Conservation (phyloP, 2,329 filamentous ascomycete species). For the Podosphaera xanthii region DNA sequence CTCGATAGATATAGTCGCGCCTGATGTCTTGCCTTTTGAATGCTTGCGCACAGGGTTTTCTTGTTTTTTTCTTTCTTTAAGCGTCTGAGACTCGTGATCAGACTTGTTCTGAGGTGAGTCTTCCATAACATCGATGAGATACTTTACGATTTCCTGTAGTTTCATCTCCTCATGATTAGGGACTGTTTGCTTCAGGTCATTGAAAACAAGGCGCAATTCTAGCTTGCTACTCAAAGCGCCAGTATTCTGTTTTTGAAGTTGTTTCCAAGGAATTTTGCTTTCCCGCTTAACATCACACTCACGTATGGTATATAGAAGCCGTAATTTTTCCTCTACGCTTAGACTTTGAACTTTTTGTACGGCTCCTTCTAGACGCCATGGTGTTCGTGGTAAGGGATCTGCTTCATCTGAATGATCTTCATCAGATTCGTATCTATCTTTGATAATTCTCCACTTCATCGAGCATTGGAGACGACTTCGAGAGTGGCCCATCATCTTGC, state of each 20-base stretch:
- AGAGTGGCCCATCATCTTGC: slow-evolving; percentile 33
- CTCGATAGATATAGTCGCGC: too few species aligned
- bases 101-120: slow-evolving; percentile 9
- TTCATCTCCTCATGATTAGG: slow-evolving; percentile 11
- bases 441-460: slow-evolving; percentile 35
- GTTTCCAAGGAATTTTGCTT: slow-evolving; percentile 26
- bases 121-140: slow-evolving; percentile 12
- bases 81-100: background rate
- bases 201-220: slow-evolving; percentile 13
- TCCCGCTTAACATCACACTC: slow-evolving; percentile 21
- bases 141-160: slow-evolving; percentile 11
- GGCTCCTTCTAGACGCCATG: slow-evolving; percentile 23
- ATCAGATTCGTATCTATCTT: slow-evolving; percentile 11
- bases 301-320: slow-evolving; percentile 22
- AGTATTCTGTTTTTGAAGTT: slow-evolving; percentile 21
- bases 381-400: slow-evolving; percentile 13
- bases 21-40: too few species aligned
- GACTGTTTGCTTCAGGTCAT: slow-evolving; percentile 11
- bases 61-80: too few species aligned
- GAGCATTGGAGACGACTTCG: slow-evolving; percentile 45
- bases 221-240: slow-evolving; percentile 18
- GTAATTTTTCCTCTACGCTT: slow-evolving; percentile 22
- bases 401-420: slow-evolving; percentile 5
- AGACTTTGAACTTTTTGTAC: slow-evolving; percentile 22
- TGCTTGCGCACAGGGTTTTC: too few species aligned